Evolutionary conservation across 1,139 yeast genomes (phyloP).

Genomic region (Suzukiozyma palmioleophila): DNA sequence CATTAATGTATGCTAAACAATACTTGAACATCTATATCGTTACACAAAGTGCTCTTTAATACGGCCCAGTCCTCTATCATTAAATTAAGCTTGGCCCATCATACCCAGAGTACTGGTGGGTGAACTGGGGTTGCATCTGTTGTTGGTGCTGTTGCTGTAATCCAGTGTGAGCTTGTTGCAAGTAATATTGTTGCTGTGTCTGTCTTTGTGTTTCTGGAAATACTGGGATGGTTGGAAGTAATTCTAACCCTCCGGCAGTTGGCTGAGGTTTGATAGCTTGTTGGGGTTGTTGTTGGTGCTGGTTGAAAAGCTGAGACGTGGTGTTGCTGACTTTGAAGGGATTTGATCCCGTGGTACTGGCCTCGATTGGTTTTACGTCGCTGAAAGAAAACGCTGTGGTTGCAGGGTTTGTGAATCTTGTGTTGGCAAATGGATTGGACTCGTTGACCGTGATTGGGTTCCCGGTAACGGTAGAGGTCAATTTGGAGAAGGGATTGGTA

Average conservation of each 20-base stretch:
- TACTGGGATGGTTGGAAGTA: conserved; percentile 56
- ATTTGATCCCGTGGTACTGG: conserved; percentile 38
- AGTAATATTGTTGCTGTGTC: conserved; percentile 30
- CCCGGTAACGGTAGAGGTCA: conserved; percentile 12
- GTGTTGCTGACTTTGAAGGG: conserved; percentile 43
- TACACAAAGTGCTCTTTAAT: too few species aligned
- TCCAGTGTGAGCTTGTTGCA: conserved; percentile 37
- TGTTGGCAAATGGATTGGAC: conserved; percentile 50
- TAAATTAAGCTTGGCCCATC: conserved; percentile 29
- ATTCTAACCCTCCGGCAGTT: conserved; percentile 68
- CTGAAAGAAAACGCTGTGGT: conserved; percentile 36
- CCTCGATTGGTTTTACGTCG: conserved; percentile 19
- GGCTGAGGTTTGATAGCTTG: conserved; percentile 41
- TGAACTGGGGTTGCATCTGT: conserved; percentile 11
- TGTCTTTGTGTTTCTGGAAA: conserved; percentile 59
- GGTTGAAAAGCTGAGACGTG: conserved; percentile 31
- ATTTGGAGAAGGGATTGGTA: conserved; percentile 11
- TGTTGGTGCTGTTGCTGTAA: conserved; percentile 22
- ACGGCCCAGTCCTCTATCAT: background rate
- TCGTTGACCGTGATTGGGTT: conserved; percentile 4
- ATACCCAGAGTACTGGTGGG: conserved; percentile 11
- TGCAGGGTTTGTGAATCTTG: conserved; percentile 30
- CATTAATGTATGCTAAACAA: too few species aligned
- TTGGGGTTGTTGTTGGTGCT: conserved; percentile 15
- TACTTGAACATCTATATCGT: too few species aligned